Percentiles rank a stretch among this genome's conserved stretches.
These are phyloP conservation scores for Athelia sp. DNA, from an alignment of 1,284 basidiomycete genomes.

Conservation along the genomic window DNA sequence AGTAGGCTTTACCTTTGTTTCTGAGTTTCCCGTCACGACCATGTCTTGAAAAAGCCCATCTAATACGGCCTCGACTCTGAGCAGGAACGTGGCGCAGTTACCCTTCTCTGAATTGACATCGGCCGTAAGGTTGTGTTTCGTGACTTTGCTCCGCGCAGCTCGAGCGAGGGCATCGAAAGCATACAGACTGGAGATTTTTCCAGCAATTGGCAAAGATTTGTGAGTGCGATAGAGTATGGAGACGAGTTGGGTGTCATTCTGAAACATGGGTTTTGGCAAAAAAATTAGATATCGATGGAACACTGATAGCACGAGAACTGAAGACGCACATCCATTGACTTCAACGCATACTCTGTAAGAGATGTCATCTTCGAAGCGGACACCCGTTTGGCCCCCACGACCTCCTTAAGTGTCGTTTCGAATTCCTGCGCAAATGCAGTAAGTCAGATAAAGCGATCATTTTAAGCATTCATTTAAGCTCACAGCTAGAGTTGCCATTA, in stretches of 20 bases:
- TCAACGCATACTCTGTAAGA: slow-evolving; percentile 70
- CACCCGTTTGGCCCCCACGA: slow-evolving; percentile 75
- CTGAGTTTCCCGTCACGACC: slow-evolving; percentile 52
- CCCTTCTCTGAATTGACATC: slow-evolving; percentile 55
- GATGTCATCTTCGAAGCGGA: slow-evolving; percentile 79
- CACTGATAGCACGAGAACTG: background rate
- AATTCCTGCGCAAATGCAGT: slow-evolving; percentile 59
- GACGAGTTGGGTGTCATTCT: slow-evolving; percentile 84
- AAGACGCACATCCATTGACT: slow-evolving; percentile 62
- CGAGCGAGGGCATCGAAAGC: slow-evolving; percentile 87
- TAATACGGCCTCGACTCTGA: slow-evolving; percentile 82
- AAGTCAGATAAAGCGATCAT: slow-evolving; percentile 5
- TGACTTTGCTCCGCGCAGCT: slow-evolving; percentile 66
- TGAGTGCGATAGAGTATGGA: slow-evolving; percentile 83
- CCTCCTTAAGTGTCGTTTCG: slow-evolving; percentile 71
- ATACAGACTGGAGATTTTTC: slow-evolving; percentile 83
- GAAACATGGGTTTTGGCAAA: slow-evolving; percentile 8
- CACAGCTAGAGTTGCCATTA: slow-evolving; percentile 30
- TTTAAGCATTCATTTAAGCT: background rate
- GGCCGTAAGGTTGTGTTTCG: slow-evolving; percentile 57
- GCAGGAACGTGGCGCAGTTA: slow-evolving; percentile 76
- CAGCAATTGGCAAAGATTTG: slow-evolving; percentile 58
- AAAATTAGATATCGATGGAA: slow-evolving; percentile 4
- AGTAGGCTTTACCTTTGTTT: slow-evolving; percentile 75
- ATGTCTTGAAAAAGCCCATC: slow-evolving; percentile 83